These are phyloP conservation scores for Salvia miltiorrhiza DNA, from an alignment of 257 asterid genomes.

Conservation along the genomic window DNA sequence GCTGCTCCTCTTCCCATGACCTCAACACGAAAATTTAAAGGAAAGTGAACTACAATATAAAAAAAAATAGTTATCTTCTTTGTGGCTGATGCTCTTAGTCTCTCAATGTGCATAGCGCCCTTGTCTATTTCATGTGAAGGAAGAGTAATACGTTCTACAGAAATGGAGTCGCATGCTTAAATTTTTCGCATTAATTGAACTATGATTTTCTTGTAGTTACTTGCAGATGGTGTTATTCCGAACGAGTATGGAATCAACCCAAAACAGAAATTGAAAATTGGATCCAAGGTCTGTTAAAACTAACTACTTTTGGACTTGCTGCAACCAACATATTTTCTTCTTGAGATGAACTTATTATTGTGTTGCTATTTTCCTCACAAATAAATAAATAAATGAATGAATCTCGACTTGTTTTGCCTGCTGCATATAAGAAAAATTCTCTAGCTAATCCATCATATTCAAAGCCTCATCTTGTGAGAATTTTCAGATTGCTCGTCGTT, in stretches of 20 bases:
- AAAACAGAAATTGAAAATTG: conserved; percentile 78
- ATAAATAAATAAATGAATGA: too few relatives aligned
- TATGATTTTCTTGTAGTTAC: conserved; percentile 47
- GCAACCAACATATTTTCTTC: neutral
- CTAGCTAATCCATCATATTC: neutral
- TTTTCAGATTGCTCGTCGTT: conserved; percentile 85
- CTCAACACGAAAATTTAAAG: neutral
- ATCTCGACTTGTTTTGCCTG: too few relatives aligned
- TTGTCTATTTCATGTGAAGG: too few relatives aligned
- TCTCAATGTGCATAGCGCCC: too few relatives aligned
- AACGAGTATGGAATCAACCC: conserved; percentile 96
- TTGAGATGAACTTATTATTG: neutral
- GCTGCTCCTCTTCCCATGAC: neutral
- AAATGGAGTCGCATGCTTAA: neutral
- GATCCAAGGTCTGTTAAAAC: conserved; percentile 62
- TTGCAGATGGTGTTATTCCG: conserved; percentile 97
- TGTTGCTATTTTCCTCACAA: neutral
- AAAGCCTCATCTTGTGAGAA: conserved; percentile 1
- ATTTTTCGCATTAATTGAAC: neutral
- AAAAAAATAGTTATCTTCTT: neutral
- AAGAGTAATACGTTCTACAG: too few relatives aligned
- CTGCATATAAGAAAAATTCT: neutral
- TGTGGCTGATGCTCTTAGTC: neutral
- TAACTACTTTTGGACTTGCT: neutral
- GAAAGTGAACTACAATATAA: neutral